Conservation (phyloP, 2,329 filamentous ascomycete genomes). For the Septoria petroselini region DNA sequence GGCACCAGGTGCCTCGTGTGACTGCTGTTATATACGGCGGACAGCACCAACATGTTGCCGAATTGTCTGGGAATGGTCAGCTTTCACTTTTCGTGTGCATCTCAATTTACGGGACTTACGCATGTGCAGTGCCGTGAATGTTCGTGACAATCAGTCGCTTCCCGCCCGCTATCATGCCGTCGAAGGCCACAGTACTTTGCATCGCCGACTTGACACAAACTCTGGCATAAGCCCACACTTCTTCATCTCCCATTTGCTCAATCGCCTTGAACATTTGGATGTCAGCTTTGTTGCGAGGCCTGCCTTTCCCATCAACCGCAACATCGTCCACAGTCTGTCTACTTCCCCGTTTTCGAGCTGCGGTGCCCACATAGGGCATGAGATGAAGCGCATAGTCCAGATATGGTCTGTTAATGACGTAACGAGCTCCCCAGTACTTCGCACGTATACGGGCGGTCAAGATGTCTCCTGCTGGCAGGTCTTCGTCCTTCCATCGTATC, state of each 20-base stretch:
- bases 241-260: conserved; percentile 28
- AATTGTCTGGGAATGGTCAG: conserved; percentile 69
- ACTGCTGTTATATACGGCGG: conserved; percentile 66
- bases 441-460: conserved; percentile 79
- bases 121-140: conserved; percentile 90
- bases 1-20: conserved; percentile 58
- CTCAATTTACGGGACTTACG: conserved; percentile 61
- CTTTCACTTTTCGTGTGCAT: background rate
- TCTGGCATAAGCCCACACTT: conserved; percentile 35
- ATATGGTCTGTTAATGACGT: conserved; percentile 84
- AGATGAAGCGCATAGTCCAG: conserved; percentile 59
- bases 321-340: conserved; percentile 24
- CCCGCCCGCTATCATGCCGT: conserved; percentile 55
- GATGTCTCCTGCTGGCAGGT: conserved; percentile 71
- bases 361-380: conserved; percentile 37
- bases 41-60: conserved; percentile 88
- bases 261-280: conserved; percentile 39
- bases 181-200: conserved; percentile 80
- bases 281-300: conserved; percentile 35
- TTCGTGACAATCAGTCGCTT: conserved; percentile 80
- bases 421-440: conserved; percentile 90
- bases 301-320: conserved; percentile 34
- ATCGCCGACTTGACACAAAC: conserved; percentile 71
- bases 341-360: too few relatives aligned
- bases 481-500: conserved; percentile 64